Percentiles rank a stretch among this genome's conserved stretches.
These are phyloP conservation scores for Colletotrichum spinosum DNA, from an alignment of 2,329 filamentous ascomycete species.

Conservation along the genomic window DNA sequence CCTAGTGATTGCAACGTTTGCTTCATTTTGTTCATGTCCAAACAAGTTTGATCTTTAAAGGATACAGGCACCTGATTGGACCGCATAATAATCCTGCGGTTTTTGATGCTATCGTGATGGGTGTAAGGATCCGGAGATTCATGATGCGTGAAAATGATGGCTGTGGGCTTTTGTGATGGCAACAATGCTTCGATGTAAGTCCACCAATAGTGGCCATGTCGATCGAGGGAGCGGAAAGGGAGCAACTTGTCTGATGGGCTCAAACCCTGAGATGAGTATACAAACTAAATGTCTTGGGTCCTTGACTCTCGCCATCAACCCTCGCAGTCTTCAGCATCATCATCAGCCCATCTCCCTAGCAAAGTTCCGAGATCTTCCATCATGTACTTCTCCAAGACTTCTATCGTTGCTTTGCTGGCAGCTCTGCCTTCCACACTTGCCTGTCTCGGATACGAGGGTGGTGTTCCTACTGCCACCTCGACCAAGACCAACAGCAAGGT, in stretches of 20 bases:
- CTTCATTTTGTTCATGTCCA: too few species aligned
- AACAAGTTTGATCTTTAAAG: neutral
- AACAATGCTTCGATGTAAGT: neutral
- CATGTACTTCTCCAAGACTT: conserved; percentile 21
- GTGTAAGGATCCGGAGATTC: conserved; percentile 11
- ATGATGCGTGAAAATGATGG: too few species aligned
- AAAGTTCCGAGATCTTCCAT: neutral
- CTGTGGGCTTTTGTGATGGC: too few species aligned
- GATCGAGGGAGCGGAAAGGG: too few species aligned
- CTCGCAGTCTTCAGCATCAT: too few species aligned
- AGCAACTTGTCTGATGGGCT: too few species aligned
- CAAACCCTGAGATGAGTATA: too few species aligned
- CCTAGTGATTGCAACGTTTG: too few species aligned
- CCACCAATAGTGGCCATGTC: conserved; percentile 5
- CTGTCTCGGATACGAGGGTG: conserved; percentile 44
- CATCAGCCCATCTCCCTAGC: too few species aligned
- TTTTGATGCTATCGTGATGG: neutral
- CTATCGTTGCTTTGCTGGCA: conserved; percentile 21
- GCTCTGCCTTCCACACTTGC: conserved; percentile 40
- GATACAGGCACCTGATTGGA: neutral
- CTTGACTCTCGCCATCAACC: too few species aligned
- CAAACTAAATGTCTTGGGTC: too few species aligned
- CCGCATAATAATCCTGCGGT: conserved; percentile 1
- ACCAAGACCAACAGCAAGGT: conserved; percentile 44
- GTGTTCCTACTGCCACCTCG: conserved; percentile 44